Evolutionary conservation across 208 protist genomes (phyloP).

Genomic region (Vickermania spadyakhi): DNA sequence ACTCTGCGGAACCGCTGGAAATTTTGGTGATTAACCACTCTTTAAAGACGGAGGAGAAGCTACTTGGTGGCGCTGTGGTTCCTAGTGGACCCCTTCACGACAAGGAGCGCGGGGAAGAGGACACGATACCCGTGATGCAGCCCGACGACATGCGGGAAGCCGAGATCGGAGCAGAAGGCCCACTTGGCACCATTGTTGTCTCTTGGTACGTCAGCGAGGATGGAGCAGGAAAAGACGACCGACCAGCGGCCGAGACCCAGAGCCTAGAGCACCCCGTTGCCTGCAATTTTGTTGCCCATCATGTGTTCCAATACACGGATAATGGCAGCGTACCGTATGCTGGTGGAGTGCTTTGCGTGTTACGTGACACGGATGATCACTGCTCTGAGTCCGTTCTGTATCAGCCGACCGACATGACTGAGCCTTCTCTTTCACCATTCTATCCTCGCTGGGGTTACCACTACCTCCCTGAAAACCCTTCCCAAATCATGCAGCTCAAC

Average conservation of each 20-base stretch:
- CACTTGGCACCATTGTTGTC: slow-evolving; percentile 58
- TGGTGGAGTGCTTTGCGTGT: slow-evolving; percentile 71
- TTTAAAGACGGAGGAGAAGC: slow-evolving; percentile 37
- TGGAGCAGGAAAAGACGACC: slow-evolving; percentile 25
- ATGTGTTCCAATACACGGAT: slow-evolving; percentile 87
- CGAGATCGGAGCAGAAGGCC: slow-evolving; percentile 51
- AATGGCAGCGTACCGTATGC: slow-evolving; percentile 56
- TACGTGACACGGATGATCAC: slow-evolving; percentile 85
- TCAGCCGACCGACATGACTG: slow-evolving; percentile 21
- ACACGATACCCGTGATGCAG: slow-evolving; percentile 59
- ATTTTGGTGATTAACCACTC: slow-evolving; percentile 75
- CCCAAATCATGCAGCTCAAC: slow-evolving; percentile 75
- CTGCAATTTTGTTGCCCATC: slow-evolving; percentile 73
- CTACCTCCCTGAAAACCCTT: slow-evolving; percentile 73
- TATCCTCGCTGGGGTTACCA: slow-evolving; percentile 73
- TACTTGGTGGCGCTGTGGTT: slow-evolving; percentile 66
- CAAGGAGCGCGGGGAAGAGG: slow-evolving; percentile 57
- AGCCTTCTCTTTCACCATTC: slow-evolving; percentile 71
- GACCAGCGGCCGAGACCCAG: slow-evolving; percentile 38
- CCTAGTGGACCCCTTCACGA: slow-evolving; percentile 59
- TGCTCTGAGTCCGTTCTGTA: slow-evolving; percentile 80
- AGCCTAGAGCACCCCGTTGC: slow-evolving; percentile 56
- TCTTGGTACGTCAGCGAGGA: slow-evolving; percentile 77
- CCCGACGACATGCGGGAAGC: slow-evolving; percentile 50
- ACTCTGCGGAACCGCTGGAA: slow-evolving; percentile 65